phyloP scores from a whole-genome alignment of 176 grass and related monocot species.

The Aechmea fasciata region DNA sequence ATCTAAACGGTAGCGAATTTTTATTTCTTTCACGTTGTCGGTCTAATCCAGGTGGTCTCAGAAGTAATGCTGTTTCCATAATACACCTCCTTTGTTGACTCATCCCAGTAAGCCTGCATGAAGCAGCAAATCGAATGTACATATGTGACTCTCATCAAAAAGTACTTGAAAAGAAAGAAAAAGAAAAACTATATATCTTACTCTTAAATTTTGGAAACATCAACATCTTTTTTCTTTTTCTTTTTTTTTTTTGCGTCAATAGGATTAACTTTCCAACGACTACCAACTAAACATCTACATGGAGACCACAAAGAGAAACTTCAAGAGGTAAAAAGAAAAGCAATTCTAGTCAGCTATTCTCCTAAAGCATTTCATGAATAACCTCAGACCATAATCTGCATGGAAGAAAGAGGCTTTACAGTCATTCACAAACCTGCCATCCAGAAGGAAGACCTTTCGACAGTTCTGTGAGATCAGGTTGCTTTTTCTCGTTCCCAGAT shows the following conservation, averaged over 20 bases:
- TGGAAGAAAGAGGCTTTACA: not conserved
- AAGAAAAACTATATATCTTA: not conserved
- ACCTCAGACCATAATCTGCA: not conserved
- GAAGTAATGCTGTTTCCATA: slow-evolving; percentile 74
- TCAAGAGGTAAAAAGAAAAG: not conserved
- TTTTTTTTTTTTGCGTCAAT: too few species aligned
- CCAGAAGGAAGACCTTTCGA: slow-evolving; percentile 77
- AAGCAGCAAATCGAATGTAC: not conserved
- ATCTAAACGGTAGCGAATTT: not conserved
- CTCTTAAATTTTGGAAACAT: too few species aligned
- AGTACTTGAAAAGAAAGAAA: not conserved
- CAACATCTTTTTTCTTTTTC: too few species aligned
- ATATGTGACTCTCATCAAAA: not conserved
- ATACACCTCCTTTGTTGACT: slow-evolving; percentile 67
- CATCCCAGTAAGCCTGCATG: slow-evolving; percentile 73
- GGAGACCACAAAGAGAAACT: not conserved
- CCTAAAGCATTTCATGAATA: not conserved
- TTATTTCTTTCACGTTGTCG: slow-evolving; percentile 26
- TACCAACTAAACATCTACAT: too few species aligned
- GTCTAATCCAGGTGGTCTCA: slow-evolving; percentile 60
- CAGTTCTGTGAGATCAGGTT: slow-evolving; percentile 50
- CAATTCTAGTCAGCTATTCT: not conserved
- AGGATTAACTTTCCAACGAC: too few species aligned
- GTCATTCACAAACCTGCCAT: slow-evolving; percentile 47
- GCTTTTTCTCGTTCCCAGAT: slow-evolving; percentile 29